Base-by-base conservation (phyloP, 140 eudicot genomes). In the Senecio squalidus region DNA sequence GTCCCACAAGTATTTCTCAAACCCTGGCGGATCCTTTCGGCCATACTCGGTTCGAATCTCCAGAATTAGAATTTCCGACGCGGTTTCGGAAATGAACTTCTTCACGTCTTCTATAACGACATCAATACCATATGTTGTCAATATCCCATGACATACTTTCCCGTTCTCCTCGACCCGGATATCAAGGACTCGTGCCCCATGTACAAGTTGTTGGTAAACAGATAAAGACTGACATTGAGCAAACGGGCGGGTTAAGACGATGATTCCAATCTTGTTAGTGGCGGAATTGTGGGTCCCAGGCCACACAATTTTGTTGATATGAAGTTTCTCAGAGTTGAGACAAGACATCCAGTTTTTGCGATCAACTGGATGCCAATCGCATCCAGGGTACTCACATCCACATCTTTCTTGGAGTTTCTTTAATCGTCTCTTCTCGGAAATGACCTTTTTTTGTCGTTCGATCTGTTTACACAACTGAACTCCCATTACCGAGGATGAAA, bases 261-360 rank as follows among this genome's bases (percentile, higher is more conserved):
- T 85, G 55, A 82, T 66, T 6, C 97, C 97, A 59, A 85, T 85
- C 74, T 80, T 67, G 74, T 89, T 63, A 23, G 96, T 88, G 51
- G 96, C 96, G 14, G 96, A 84, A 62, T 84, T 84, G 59, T 88
- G 96, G n/a, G 95, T 89, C 5, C 95, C 95, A 0, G 97, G 97
- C 95, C 97, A 89, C 3, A 85, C 93, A 8, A 89, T 85, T 73
- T 82, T 66, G 76, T 89, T 72, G 9, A 89, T 34, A 3, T 69
- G 76, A 17, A 78, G 28, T 64, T 65, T 80, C 4, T 62, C 85
- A 0, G 84, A 93, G 34, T 60, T 48, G 10, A 89, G 93, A 41
- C 69, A 58, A 1, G 69, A 56, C 97, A 85, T 89, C 97, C 95
- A 89, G 67, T 64, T 85, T 64, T 85, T 85, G 26, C 86, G 57